Evolutionary conservation across 352 stramenopile genomes (phyloP), one percentile per base, ranked within the genome.

Genomic region (Globisporangium apiculatum): DNA sequence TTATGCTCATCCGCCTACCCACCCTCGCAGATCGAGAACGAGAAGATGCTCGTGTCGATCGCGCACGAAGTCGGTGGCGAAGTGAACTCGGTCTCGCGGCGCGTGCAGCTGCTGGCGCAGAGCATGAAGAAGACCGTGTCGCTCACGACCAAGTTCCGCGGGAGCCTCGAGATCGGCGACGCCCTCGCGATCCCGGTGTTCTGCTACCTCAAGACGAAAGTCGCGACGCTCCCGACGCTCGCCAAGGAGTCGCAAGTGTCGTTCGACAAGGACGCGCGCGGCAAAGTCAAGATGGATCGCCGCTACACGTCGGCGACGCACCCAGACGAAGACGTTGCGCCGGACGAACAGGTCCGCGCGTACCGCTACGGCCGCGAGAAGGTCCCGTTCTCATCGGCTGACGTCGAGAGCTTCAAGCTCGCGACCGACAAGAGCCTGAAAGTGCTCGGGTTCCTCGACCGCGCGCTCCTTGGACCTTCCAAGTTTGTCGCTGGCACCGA

Each of bases 41-140:
- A 93, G 58, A 93, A 93, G 58, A 91, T 91, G 79, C 77, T 93
- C 6, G 77, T 90, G 8, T 90, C 79, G 10, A 88, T 93, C 8
- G 83, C 79, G 3, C 68, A 73, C 3, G 79, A 89, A 67, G 79
- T 93, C 4, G 61, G 63, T 11, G 83, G 83, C 10, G 75, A 91
- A 37, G 77, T 93, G 40, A 67, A 63, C 47, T 88, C 80, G 17
- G 81, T 87, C 17, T 81, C 73, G 41, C 83, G 86, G 58, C 72
- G 78, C 4, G 87, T 91, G 74, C 76, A 93, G 18, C 59, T 91
- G 43, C 60, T 93, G 18, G 73, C 75, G 5, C 83, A 91, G 52
- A 78, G 83, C 40, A 89, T 89, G 74, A 91, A 89, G 59, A 87
- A 86, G 51, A 76, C 72, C 0, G 81, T 91, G 17, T 51, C 58